Conservation (phyloP, 495 filamentous ascomycete genomes). For the Arthonia radiata region DNA sequence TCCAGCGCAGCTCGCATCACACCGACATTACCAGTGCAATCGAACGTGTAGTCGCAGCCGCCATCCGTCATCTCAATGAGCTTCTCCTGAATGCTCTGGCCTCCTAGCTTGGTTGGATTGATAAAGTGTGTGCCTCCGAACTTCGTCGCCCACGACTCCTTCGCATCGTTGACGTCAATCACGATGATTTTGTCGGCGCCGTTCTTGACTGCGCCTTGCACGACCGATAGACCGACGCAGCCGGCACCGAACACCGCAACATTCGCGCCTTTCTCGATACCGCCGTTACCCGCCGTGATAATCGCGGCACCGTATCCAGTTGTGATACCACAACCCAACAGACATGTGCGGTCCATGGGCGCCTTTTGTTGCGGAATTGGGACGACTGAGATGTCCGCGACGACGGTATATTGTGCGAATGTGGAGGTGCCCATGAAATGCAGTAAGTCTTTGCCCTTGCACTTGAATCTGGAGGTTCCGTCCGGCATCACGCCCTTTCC, state of each 20-base stretch:
- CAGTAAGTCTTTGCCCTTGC: slow-evolving; percentile 76
- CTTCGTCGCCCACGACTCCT: slow-evolving; percentile 78
- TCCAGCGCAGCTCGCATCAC: slow-evolving; percentile 94
- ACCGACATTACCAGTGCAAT: slow-evolving; percentile 89
- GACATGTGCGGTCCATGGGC: slow-evolving; percentile 86
- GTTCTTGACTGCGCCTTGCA: slow-evolving; percentile 82
- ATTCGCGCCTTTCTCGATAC: slow-evolving; percentile 59
- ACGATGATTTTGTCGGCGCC: slow-evolving; percentile 78
- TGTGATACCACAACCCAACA: slow-evolving; percentile 94
- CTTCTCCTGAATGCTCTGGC: slow-evolving; percentile 63
- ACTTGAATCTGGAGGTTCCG: slow-evolving; percentile 83
- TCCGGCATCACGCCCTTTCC: slow-evolving; percentile 94
- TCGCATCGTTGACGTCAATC: slow-evolving; percentile 78
- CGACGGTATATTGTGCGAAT: slow-evolving; percentile 95
- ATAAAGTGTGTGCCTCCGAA: slow-evolving; percentile 95
- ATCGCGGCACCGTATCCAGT: slow-evolving; percentile 92
- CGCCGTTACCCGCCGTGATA: slow-evolving; percentile 49
- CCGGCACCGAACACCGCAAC: slow-evolving; percentile 92
- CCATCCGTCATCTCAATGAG: slow-evolving; percentile 98
- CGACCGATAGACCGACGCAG: slow-evolving; percentile 81
- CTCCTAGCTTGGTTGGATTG: slow-evolving; percentile 58
- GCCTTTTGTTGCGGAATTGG: slow-evolving; percentile 73
- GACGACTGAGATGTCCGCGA: slow-evolving; percentile 95
- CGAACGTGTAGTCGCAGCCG: slow-evolving; percentile 96
- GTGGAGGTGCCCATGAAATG: slow-evolving; percentile 99